Conservation (phyloP, 805 yeast species). For the Ogataea zsoltii region DNA sequence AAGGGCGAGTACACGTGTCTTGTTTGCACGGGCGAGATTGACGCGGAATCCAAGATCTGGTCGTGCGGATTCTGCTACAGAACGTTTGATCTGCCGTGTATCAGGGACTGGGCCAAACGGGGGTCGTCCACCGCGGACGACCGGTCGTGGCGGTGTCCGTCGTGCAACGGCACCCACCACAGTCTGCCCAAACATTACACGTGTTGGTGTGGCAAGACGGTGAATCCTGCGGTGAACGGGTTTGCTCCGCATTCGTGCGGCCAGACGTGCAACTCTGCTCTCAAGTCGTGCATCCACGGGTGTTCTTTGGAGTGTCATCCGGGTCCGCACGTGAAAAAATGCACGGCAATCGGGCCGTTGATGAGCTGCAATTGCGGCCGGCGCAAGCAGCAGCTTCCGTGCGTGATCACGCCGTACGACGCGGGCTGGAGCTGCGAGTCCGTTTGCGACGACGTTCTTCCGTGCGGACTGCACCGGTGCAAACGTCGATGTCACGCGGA, state of each 20-base stretch:
- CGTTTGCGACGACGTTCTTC: slow-evolving; percentile 59
- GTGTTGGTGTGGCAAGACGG: slow-evolving; percentile 88
- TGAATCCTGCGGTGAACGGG: slow-evolving; percentile 61
- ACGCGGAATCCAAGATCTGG: slow-evolving; percentile 68
- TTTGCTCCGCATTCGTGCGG: slow-evolving; percentile 87
- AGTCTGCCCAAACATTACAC: slow-evolving; percentile 57
- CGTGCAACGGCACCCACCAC: slow-evolving; percentile 56
- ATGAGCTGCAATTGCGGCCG: slow-evolving; percentile 77
- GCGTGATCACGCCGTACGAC: slow-evolving; percentile 65
- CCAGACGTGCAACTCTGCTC: slow-evolving; percentile 65
- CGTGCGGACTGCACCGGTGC: slow-evolving; percentile 76
- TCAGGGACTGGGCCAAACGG: slow-evolving; percentile 80
- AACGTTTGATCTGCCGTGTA: slow-evolving; percentile 84
- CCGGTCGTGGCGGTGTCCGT: slow-evolving; percentile 83
- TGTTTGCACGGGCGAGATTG: slow-evolving; percentile 85
- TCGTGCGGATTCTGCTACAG: slow-evolving; percentile 76
- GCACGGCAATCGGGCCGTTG: slow-evolving; percentile 77
- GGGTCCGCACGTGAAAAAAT: slow-evolving; percentile 75
- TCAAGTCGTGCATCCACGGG: slow-evolving; percentile 64
- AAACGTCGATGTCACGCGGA: slow-evolving; percentile 70
- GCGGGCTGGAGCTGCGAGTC: slow-evolving; percentile 69
- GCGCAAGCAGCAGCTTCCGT: slow-evolving; percentile 64
- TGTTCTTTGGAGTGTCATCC: slow-evolving; percentile 83
- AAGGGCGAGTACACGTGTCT: slow-evolving; percentile 79
- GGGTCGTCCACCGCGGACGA: slow-evolving; percentile 64